Percentiles rank a stretch among this genome's conserved stretches.
phyloP scores from a whole-genome alignment of 306 rosid genomes.

The Prosopis cineraria region DNA sequence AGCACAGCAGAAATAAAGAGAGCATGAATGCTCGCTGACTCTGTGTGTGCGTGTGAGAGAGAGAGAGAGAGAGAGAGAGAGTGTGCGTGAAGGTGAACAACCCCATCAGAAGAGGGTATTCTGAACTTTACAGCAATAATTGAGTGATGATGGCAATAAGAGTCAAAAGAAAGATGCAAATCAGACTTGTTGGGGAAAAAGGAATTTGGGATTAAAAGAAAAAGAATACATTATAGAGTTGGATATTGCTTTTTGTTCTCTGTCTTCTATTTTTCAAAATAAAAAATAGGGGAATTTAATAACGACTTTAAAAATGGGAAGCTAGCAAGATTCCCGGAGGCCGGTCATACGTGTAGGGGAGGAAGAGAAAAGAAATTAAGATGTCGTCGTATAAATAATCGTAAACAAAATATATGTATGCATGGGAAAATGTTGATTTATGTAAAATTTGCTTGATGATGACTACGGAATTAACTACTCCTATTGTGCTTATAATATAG shows the following conservation, averaged over 20 bases:
- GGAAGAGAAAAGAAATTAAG: conserved; percentile 10
- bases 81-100: conserved; percentile 7
- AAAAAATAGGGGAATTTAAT: neutral
- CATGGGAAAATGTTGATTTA: neutral
- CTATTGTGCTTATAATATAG: neutral
- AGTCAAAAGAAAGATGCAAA: conserved; percentile 32
- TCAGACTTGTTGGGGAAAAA: conserved; percentile 6
- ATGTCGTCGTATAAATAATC: conserved; percentile 8
- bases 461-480: neutral
- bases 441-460: neutral
- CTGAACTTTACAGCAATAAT: conserved; percentile 43
- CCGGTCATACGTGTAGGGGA: conserved; percentile 27
- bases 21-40: conserved; percentile 35
- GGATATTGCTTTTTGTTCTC: conserved; percentile 10
- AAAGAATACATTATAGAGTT: neutral
- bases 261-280: neutral
- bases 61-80: neutral
- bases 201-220: conserved; percentile 17
- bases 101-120: conserved; percentile 23
- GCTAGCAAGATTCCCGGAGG: conserved; percentile 45
- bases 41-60: conserved; percentile 14
- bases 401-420: neutral
- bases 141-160: conserved; percentile 33
- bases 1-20: conserved; percentile 31
- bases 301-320: conserved; percentile 24